Evolutionary conservation across 2,329 filamentous ascomycete species (phyloP), one percentile per base, ranked within the genome.

Genomic region (Epichloe bromicola): DNA sequence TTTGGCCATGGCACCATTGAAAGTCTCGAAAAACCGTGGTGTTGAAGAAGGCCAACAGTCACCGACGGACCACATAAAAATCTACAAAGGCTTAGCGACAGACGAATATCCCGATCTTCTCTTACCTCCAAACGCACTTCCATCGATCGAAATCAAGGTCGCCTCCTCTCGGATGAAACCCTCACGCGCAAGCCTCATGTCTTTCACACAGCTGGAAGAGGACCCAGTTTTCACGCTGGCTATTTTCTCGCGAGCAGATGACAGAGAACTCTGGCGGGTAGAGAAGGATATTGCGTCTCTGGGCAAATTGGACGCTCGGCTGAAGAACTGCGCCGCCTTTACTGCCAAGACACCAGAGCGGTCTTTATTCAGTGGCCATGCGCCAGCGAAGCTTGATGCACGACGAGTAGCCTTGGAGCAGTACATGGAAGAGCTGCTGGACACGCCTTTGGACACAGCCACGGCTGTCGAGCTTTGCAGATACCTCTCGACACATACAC

Each of bases 141-240:
- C 88, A 3, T 88, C 87, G 1, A 85, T 98, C 51, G 80, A 86
- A 56, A 82, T 96, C 46, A 87, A 80, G 63, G 91, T 96, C 4
- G 88, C 89, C 3, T 97, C 93, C 4, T 97, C 93, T 20, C 83
- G 93, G n/a, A 82, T 98, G 74, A 89, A 88, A 62, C 93, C 91
- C 14, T 95, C 91, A 0, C 77, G 91, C 56, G 82, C 88, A 38
- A 96, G 90, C 63, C 79, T 93, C 58, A 73, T 95, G 60, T 86
- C 83, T 2, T 73, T 89, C 11, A 91, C 82, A 48, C 83, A 87
- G 54, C 73, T 86, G 19, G 90, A 96, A 52, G 91, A 95, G 62
- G 90, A 96, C 59, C 88, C 90, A 0, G 91, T 97, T 0, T 96
- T 97, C 61, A 95, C 89, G 0, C 73, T 98, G 49, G 90, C 89